Evolutionary conservation across 768 basidiomycete genomes (phyloP).

Genomic region (Boletellus ananas): DNA sequence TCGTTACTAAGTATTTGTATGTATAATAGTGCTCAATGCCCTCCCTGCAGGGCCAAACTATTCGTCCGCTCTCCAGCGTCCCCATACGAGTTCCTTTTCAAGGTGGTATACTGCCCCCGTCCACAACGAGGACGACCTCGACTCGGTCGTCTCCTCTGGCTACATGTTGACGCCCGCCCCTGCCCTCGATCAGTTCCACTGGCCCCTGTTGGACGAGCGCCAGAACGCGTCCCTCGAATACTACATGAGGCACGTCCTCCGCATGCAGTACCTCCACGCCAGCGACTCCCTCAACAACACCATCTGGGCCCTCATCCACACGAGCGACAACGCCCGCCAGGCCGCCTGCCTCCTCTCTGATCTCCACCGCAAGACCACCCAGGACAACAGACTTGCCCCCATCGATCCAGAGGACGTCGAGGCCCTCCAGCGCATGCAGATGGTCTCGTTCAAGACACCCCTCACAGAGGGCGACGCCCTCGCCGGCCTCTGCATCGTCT

Average conservation of each 20-base stretch:
- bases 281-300: conserved; percentile 43
- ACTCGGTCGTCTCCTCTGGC: conserved; percentile 21
- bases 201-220: conserved; percentile 8
- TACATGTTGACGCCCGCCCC: conserved; percentile 10
- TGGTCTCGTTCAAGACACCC: conserved; percentile 17
- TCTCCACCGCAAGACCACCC: conserved; percentile 42
- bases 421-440: conserved; percentile 25
- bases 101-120: conserved; percentile 10
- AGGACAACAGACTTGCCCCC: conserved; percentile 19
- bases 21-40: conserved; percentile 65
- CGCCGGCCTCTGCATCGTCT: conserved; percentile 72
- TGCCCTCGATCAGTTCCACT: conserved; percentile 11
- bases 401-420: conserved; percentile 24
- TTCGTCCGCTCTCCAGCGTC: conserved; percentile 24
- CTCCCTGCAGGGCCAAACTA: conserved; percentile 47
- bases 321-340: conserved; percentile 44
- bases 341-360: conserved; percentile 62
- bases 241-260: conserved; percentile 62
- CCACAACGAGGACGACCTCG: conserved; percentile 14
- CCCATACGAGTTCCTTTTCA: conserved; percentile 29
- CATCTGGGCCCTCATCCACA: conserved; percentile 50
- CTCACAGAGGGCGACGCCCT: conserved; percentile 67
- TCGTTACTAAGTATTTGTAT: conserved; percentile 64
- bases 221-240: conserved; percentile 30
- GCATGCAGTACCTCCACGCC: conserved; percentile 67